Evolutionary conservation across 108 stramenopile genomes (phyloP).

Genomic region (Skeletonema menzelii): DNA sequence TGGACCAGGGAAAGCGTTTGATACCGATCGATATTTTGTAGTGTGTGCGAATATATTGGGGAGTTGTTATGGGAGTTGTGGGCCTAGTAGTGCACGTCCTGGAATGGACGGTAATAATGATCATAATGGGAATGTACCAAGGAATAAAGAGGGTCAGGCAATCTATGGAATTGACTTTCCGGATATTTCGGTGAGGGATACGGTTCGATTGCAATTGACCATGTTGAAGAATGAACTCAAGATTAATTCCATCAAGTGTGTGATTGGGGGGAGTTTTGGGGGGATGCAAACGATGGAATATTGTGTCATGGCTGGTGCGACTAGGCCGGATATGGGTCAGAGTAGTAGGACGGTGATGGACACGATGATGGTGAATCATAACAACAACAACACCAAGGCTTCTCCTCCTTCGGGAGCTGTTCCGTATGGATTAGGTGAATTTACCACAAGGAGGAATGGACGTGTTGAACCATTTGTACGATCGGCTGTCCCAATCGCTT

Average conservation of each 20-base stretch:
- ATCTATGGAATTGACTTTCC: conserved; percentile 87
- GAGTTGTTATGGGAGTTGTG: conserved; percentile 87
- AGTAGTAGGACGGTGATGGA: not conserved
- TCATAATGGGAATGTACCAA: conserved; percentile 3
- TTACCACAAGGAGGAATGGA: conserved; percentile 44
- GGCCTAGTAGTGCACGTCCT: conserved; percentile 70
- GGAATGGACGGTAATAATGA: not conserved
- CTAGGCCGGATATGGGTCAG: conserved; percentile 21
- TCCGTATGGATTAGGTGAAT: conserved; percentile 44
- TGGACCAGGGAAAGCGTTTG: conserved; percentile 87
- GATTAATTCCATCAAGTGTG: conserved; percentile 75
- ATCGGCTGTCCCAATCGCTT: conserved; percentile 85
- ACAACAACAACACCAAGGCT: not conserved
- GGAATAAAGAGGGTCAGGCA: conserved; percentile 22
- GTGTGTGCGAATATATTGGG: conserved; percentile 92
- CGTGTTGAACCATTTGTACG: conserved; percentile 71
- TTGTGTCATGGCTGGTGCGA: conserved; percentile 78
- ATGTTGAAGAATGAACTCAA: conserved; percentile 76
- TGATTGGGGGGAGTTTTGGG: conserved; percentile 94
- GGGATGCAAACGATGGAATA: conserved; percentile 96
- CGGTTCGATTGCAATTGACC: conserved; percentile 78
- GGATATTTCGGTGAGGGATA: conserved; percentile 87
- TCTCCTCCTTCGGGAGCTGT: not conserved
- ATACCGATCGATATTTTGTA: conserved; percentile 89
- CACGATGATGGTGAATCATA: not conserved